Evolutionary conservation across 768 basidiomycete species (phyloP), one percentile per base, ranked within the genome.

Genomic region (Psilocybe sp.): DNA sequence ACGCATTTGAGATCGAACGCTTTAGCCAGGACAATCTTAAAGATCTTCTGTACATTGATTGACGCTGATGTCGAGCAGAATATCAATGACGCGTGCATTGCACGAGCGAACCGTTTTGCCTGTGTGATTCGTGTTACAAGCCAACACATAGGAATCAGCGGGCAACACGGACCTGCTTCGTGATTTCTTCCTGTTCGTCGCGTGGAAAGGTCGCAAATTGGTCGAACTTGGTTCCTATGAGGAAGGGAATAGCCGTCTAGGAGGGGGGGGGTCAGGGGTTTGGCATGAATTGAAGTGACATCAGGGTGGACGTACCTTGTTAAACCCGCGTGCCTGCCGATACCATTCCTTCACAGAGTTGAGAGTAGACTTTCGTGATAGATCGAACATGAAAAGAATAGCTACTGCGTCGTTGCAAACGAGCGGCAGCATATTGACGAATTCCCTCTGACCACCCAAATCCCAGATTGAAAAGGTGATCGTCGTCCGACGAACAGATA

Each of bases 301-400:
- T 42, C 45, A 40, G 41, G n/a, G 38, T 14, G 28, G 38, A 50
- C 41, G 67, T 79, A 94, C 96, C 81, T 98, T 98, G 75, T 98
- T 98, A 74, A 99, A 99, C 16, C 97, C 97, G 61, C 97, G 80
- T 46, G 95, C 94, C 72, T 99, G 97, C 60, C 97, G 81, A 78
- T 98, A 99, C 97, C 97, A 99, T 70, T 99, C 97, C 72, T 98
- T 98, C 60, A 99, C 93, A 50, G 92, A 96, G 71, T 98, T 98
- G 55, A 99, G 71, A 38, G 97, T 99, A 52, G 91, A 92, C 71
- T 98, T 98, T 59, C 97, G 85, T 51, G 92, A 93, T 40, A 99
- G 80, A 74, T 99, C 97, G 66, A 99, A 99, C 97, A 98, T 98
- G 84, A 98, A 99, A 41, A 99, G 78, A 63, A 99, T 96, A 36